Conservation (phyloP, 1,284 basidiomycete species). For the Amylostereum chailletii region DNA sequence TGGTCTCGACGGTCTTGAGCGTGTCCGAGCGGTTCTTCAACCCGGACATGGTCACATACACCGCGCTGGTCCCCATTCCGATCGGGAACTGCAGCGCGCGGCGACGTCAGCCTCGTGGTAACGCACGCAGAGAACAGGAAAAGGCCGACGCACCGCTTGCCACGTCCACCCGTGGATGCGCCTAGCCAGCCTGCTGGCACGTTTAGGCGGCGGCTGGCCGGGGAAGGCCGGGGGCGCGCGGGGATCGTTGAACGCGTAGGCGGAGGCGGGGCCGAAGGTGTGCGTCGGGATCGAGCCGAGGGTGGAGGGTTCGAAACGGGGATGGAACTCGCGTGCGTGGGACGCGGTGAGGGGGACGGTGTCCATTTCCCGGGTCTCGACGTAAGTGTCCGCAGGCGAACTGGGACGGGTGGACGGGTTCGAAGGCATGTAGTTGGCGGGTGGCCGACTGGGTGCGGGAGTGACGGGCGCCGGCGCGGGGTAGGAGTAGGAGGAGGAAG, state of each 20-base stretch:
- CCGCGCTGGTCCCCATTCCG: conserved; percentile 42
- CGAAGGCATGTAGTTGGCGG: no score
- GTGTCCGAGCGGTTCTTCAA: conserved; percentile 25
- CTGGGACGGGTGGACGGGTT: no score
- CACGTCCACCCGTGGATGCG: neutral
- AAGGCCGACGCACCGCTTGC: neutral
- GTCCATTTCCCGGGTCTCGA: no score
- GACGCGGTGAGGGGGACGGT: no score
- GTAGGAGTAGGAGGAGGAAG: no score
- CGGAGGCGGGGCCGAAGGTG: neutral
- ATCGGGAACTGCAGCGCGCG: conserved; percentile 31
- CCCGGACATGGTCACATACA: conserved; percentile 36
- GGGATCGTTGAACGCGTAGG: neutral
- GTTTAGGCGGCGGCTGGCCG: neutral
- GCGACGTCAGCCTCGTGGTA: no score
- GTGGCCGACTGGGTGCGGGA: no score
- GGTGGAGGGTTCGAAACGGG: no score
- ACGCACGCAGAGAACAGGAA: no score
- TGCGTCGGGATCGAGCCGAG: neutral
- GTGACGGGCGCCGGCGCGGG: no score
- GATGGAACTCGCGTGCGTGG: no score
- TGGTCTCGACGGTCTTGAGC: conserved; percentile 29
- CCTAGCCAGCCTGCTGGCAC: neutral
- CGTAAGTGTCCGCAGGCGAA: no score
- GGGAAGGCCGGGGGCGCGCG: neutral